Percentiles rank a stretch among this genome's conserved stretches.
Conservation (phyloP, 257 asterid species). For the Ilex aquifolium region DNA sequence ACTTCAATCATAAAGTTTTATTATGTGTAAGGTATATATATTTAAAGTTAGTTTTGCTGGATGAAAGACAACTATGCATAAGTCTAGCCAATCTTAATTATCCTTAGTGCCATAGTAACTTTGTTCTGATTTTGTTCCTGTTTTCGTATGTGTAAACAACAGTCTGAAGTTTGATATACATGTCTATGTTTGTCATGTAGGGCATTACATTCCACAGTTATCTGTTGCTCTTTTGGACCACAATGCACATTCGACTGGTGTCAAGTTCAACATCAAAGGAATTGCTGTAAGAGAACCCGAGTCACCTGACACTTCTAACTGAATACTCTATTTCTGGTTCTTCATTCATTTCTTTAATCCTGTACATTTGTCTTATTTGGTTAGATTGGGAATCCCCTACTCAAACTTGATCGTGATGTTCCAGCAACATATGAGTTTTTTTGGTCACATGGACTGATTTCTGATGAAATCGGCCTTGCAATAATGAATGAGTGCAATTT, state of each 20-base stretch:
- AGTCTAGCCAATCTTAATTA: too few species aligned
- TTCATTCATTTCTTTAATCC: background rate
- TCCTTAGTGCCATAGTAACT: too few species aligned
- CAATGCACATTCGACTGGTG: constrained; percentile 44
- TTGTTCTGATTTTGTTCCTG: too few species aligned
- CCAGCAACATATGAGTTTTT: constrained; percentile 79
- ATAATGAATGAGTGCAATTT: constrained; percentile 81
- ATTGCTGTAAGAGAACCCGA: constrained; percentile 52
- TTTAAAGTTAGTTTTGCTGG: too few species aligned
- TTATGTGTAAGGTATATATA: too few species aligned
- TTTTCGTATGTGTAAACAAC: too few species aligned
- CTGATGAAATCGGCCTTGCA: constrained; percentile 77
- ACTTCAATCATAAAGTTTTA: too few species aligned
- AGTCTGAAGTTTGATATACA: too few species aligned
- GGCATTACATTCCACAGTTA: constrained; percentile 91
- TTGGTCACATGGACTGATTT: constrained; percentile 98
- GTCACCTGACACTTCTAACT: background rate
- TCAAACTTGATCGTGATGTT: constrained; percentile 77
- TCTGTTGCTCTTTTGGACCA: constrained; percentile 76
- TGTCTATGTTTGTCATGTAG: constrained; percentile 20
- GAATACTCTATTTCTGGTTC: background rate
- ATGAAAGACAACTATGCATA: too few species aligned
- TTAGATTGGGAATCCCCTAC: constrained; percentile 96
- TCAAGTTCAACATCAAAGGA: constrained; percentile 90
- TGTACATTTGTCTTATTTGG: constrained; percentile 8